Evolutionary conservation across 164 flowering plant genomes (phyloP), one percentile per base, ranked within the genome.

Genomic region (Berberis vulgaris): DNA sequence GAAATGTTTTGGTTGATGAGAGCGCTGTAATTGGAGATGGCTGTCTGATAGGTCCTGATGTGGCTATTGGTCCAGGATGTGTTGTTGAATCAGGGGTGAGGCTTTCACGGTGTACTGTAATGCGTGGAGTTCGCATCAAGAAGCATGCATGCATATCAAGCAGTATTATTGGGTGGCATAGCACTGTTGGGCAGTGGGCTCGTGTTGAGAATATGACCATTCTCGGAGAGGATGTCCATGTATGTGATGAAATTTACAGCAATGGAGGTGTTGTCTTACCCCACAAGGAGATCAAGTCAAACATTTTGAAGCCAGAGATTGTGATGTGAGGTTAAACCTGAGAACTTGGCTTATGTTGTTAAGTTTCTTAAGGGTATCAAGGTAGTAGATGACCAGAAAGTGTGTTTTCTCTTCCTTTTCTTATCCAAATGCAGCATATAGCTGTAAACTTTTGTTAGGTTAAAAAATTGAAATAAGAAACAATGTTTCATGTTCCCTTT

Each of bases 191-290:
- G 52, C 96, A 87, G 70, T 91, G 97, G 99, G 96, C 97, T 42
- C 93, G 97, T 43, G 86, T 94, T 1, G 99, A 94, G 76, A 94
- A 94, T 84, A 87, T 94, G 96, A 91, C 97, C 49, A 89, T 94
- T 41, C 88, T 94, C 0, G 99, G 99, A 39, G 99, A 94, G 65
- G 99, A 94, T 75, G 99, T 94, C 7, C 99, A 94, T 73, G 96
- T 94, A 0, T 72, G 87, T 42, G 97, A 94, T 74, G 99, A 94
- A 64, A 74, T 94, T 13, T 89, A 94, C 82, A 94, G 97, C 79
- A 91, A 94, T 65, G 99, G 97, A 0, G 99, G 99, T 42, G 96
- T 91, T 6, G 91, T 94, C 60, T 77, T 91, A 59, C 99, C 99
- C 26, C 99, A 94, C 81, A 91, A 91, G 72, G 99, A 91, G 86